A percentile compares a stretch with the other conserved stretches of the same genome.
Evolutionary conservation across 306 rosid genomes (phyloP).

Genomic region (Dalbergia oliveri): DNA sequence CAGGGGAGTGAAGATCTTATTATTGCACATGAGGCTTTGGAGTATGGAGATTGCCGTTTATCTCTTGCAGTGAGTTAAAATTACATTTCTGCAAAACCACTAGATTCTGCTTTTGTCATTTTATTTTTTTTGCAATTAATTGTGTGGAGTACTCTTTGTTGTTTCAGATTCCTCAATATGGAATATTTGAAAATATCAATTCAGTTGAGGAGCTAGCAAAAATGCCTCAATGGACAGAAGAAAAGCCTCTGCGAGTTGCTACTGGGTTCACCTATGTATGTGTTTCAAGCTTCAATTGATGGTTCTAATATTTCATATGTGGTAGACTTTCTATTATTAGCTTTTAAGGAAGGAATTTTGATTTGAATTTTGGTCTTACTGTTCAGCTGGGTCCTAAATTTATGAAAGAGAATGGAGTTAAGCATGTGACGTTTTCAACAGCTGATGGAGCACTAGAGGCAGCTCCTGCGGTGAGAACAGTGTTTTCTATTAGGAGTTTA

Average conservation of each 20-base stretch:
- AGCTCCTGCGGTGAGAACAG: constrained; percentile 86
- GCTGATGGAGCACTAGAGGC: constrained; percentile 99
- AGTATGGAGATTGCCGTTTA: constrained; percentile 83
- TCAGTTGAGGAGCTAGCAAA: constrained; percentile 76
- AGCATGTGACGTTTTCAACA: constrained; percentile 84
- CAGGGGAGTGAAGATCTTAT: constrained; percentile 85
- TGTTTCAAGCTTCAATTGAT: constrained; percentile 27
- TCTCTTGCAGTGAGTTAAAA: constrained; percentile 81
- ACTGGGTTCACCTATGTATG: constrained; percentile 91
- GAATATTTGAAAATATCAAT: constrained; percentile 87
- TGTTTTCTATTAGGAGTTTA: constrained; percentile 22
- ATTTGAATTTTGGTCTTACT: constrained; percentile 34
- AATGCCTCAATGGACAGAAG: constrained; percentile 91
- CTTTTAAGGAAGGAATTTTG: constrained; percentile 10
- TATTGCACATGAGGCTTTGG: constrained; percentile 88
- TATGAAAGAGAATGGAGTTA: constrained; percentile 79
- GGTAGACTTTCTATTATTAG: constrained; percentile 9
- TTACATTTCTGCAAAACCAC: neutral
- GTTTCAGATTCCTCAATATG: constrained; percentile 87
- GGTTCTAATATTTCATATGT: neutral
- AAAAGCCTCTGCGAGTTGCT: constrained; percentile 88
- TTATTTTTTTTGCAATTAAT: constrained; percentile 1
- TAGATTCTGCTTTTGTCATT: neutral
- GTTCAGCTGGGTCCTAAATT: constrained; percentile 92
- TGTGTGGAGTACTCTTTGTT: constrained; percentile 21